phyloP scores from a whole-genome alignment of 2,329 filamentous ascomycete species.

The Claviceps humidiphila region DNA sequence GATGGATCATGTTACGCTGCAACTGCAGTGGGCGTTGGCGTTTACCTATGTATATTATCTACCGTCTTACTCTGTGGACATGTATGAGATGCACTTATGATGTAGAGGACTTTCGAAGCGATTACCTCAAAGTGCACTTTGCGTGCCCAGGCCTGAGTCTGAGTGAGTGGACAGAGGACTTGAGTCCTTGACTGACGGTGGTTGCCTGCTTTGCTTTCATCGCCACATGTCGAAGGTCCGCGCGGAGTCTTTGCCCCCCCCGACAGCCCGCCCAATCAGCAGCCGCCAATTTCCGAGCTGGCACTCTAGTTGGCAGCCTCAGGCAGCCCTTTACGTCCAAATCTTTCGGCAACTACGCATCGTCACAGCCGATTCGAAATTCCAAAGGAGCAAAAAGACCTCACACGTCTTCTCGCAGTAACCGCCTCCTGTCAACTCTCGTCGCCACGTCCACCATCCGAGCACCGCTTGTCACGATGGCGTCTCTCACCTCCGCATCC shows the following conservation, averaged over 20 bases:
- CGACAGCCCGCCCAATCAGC: constrained; percentile 27
- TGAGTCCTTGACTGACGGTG: too few species aligned
- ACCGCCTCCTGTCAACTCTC: constrained; percentile 6
- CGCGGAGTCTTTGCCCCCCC: too few species aligned
- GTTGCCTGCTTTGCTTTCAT: too few species aligned
- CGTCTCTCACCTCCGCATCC: constrained; percentile 54
- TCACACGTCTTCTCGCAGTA: constrained; percentile 21
- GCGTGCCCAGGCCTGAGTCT: too few species aligned
- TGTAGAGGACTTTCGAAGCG: too few species aligned
- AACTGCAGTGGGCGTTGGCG: background rate
- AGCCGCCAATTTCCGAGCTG: constrained; percentile 33
- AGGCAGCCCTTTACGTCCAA: constrained; percentile 27
- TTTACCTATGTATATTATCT: background rate
- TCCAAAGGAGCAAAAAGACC: constrained; percentile 31
- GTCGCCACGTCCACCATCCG: constrained; percentile 5
- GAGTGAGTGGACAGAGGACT: too few species aligned
- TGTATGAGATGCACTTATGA: background rate
- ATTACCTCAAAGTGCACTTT: too few species aligned
- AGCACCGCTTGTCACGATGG: constrained; percentile 34
- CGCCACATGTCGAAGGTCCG: too few species aligned
- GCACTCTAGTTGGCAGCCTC: constrained; percentile 23
- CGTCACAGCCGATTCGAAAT: constrained; percentile 19
- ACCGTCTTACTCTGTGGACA: background rate
- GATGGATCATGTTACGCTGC: background rate
- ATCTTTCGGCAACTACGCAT: constrained; percentile 28